These are phyloP conservation scores for Trametes gibbosa DNA, from an alignment of 768 basidiomycete species.

Conservation along the genomic window DNA sequence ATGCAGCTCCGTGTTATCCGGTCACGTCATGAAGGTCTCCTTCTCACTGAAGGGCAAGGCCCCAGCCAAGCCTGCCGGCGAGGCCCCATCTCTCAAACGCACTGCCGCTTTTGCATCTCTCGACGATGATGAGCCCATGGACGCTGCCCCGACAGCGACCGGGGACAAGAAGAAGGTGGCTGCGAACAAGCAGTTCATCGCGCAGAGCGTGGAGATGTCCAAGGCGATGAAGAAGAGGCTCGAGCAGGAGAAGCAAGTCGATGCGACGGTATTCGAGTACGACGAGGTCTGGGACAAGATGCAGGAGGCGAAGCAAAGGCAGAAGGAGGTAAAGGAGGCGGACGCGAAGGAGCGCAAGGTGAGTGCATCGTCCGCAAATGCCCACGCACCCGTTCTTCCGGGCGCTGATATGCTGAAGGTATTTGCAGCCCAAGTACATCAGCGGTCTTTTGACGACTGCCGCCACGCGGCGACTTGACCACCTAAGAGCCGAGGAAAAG, in stretches of 20 bases:
- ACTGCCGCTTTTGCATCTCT: slow-evolving; percentile 62
- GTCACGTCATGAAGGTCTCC: slow-evolving; percentile 75
- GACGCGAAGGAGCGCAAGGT: slow-evolving; percentile 81
- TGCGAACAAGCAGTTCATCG: slow-evolving; percentile 53
- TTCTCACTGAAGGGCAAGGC: slow-evolving; percentile 65
- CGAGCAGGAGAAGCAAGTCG: slow-evolving; percentile 75
- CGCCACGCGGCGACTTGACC: slow-evolving; percentile 83
- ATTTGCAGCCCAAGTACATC: slow-evolving; percentile 87
- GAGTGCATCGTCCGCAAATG: slow-evolving; percentile 24
- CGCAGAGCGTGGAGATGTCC: slow-evolving; percentile 59
- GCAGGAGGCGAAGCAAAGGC: slow-evolving; percentile 77
- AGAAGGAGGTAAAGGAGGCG: slow-evolving; percentile 73
- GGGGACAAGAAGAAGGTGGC: slow-evolving; percentile 37
- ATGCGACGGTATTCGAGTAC: slow-evolving; percentile 86
- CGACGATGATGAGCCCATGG: slow-evolving; percentile 59
- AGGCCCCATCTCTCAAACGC: slow-evolving; percentile 48
- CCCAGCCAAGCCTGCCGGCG: slow-evolving; percentile 52
- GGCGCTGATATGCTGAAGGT: slow-evolving; percentile 21
- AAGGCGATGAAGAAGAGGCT: slow-evolving; percentile 69
- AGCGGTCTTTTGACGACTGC: slow-evolving; percentile 74
- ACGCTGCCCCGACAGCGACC: slow-evolving; percentile 46
- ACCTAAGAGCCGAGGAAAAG: slow-evolving; percentile 94
- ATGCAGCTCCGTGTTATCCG: not conserved
- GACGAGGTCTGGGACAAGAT: slow-evolving; percentile 97
- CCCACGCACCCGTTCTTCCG: not conserved